A percentile compares a stretch with the other conserved stretches of the same genome.
These are phyloP conservation scores for Ophiocordyceps unilateralis DNA, from an alignment of 2,329 filamentous ascomycete species.

Conservation along the genomic window DNA sequence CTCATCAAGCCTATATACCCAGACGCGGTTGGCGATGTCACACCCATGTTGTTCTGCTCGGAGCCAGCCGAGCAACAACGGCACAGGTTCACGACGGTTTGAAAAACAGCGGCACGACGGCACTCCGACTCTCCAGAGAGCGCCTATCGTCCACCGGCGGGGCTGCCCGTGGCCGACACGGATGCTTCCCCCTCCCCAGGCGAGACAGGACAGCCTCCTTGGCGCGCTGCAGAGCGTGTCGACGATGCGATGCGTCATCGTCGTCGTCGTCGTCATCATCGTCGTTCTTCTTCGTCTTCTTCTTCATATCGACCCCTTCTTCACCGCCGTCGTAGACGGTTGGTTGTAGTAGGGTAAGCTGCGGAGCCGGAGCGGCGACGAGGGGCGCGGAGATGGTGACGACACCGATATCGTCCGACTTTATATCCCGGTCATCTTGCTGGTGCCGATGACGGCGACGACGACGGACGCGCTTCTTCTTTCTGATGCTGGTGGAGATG, in stretches of 20 bases:
- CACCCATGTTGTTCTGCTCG: neutral
- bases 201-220: constrained; percentile 43
- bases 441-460: constrained; percentile 17
- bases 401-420: constrained; percentile 1
- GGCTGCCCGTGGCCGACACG: too few relatives aligned
- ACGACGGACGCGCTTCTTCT: constrained; percentile 17
- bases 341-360: constrained; percentile 37
- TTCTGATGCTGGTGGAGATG: constrained; percentile 32
- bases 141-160: constrained; percentile 23
- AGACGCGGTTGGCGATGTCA: too few relatives aligned
- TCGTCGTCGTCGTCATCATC: constrained; percentile 14
- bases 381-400: constrained; percentile 12
- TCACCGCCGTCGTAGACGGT: constrained; percentile 33
- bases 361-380: constrained; percentile 30
- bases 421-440: constrained; percentile 12
- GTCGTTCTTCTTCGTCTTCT: too few relatives aligned
- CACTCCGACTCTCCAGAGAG: constrained; percentile 33
- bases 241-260: constrained; percentile 37
- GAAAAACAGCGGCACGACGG: constrained; percentile 43
- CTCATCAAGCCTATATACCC: too few relatives aligned
- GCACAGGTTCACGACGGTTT: too few relatives aligned
- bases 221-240: constrained; percentile 37
- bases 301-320: too few relatives aligned
- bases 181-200: constrained; percentile 35
- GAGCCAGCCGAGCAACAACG: neutral